Percentiles rank a stretch among this genome's conserved stretches.
These are phyloP conservation scores for Escovopsis sp. DNA, from an alignment of 2,329 filamentous ascomycete species.

Conservation along the genomic window DNA sequence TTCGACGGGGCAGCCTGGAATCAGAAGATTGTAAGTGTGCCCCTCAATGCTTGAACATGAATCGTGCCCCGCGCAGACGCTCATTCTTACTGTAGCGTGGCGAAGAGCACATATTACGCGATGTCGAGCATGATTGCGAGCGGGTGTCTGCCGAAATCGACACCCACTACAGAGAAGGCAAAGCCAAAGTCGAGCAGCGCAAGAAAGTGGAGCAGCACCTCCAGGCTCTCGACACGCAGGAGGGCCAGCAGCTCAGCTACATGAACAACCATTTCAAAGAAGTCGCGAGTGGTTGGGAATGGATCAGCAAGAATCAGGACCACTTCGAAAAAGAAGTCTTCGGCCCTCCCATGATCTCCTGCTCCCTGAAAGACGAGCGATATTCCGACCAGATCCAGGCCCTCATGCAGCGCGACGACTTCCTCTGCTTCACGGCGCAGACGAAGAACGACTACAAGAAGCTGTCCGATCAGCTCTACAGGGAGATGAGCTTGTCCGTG, in stretches of 20 bases:
- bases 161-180: slow-evolving; percentile 27
- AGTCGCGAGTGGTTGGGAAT: slow-evolving; percentile 58
- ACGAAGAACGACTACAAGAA: slow-evolving; percentile 58
- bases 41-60: neutral
- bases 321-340: slow-evolving; percentile 63
- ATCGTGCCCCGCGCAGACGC: neutral
- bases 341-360: slow-evolving; percentile 66
- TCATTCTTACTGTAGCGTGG: slow-evolving; percentile 31
- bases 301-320: slow-evolving; percentile 58
- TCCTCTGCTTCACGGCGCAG: slow-evolving; percentile 61
- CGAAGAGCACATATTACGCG: slow-evolving; percentile 40
- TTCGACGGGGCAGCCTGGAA: slow-evolving; percentile 61
- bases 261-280: slow-evolving; percentile 48
- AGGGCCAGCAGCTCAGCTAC: slow-evolving; percentile 56
- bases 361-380: slow-evolving; percentile 57
- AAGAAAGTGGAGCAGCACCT: slow-evolving; percentile 31
- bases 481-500: slow-evolving; percentile 50
- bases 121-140: slow-evolving; percentile 29
- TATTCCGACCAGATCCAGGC: slow-evolving; percentile 44
- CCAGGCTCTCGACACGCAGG: slow-evolving; percentile 50
- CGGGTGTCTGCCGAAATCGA: slow-evolving; percentile 23
- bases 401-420: slow-evolving; percentile 34
- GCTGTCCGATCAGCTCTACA: slow-evolving; percentile 50
- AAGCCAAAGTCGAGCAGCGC: slow-evolving; percentile 23
- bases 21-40: slow-evolving; percentile 53